A percentile compares a stretch with the other conserved stretches of the same genome.
These are phyloP conservation scores for Anthoceros angustus DNA, from an alignment of 225 moss, liverwort and hornwort species.

Conservation along the genomic window DNA sequence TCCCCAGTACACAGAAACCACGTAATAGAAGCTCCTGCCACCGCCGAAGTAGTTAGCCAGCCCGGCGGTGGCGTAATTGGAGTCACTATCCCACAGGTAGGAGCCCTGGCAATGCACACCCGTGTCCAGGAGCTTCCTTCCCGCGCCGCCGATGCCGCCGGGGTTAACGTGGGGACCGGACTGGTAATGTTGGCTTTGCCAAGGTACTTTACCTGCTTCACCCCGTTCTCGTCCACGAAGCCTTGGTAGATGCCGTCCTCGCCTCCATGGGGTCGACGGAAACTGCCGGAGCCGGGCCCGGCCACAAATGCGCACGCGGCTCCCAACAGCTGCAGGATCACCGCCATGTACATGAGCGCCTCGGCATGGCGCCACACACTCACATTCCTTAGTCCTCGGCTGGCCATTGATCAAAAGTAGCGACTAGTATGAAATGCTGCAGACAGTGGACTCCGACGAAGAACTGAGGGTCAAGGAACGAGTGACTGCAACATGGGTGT, in stretches of 20 bases:
- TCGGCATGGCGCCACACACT: too few relatives aligned
- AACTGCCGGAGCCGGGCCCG: neutral
- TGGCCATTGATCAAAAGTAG: too few relatives aligned
- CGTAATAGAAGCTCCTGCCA: neutral
- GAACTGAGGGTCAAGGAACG: too few relatives aligned
- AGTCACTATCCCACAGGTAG: too few relatives aligned
- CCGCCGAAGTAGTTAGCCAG: neutral
- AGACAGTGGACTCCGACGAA: too few relatives aligned
- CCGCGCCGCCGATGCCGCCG: neutral
- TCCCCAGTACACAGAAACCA: neutral
- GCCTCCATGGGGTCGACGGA: neutral
- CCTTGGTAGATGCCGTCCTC: neutral
- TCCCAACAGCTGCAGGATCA: neutral
- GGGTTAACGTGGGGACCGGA: neutral
- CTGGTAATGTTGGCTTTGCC: neutral
- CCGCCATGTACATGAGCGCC: too few relatives aligned
- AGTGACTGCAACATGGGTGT: too few relatives aligned
- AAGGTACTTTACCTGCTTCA: neutral
- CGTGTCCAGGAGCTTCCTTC: too few relatives aligned
- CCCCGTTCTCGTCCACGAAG: constrained; percentile 2
- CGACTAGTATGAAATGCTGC: too few relatives aligned
- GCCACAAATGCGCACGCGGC: neutral
- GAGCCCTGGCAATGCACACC: too few relatives aligned
- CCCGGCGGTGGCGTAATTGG: neutral
- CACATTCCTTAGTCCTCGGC: too few relatives aligned